Evolutionary conservation across 1,284 basidiomycete species (phyloP), one percentile per base, ranked within the genome.

Genomic region (Neolentinus lepideus): DNA sequence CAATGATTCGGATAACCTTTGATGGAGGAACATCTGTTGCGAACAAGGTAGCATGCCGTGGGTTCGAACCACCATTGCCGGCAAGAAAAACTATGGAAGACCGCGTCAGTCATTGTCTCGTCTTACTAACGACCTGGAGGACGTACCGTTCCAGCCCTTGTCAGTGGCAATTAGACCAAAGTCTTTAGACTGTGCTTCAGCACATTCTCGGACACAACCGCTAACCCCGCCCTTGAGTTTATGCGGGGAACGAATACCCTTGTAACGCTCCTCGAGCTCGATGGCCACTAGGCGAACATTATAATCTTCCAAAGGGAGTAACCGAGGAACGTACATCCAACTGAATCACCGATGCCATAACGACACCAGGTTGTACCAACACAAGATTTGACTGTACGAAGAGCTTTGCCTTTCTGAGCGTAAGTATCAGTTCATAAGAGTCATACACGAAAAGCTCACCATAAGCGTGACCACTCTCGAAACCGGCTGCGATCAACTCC

Each of bases 191-290:
- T 90, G 88, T 0, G 88, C 88, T 67, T 90, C 88, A 0, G 87
- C 87, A 60, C 87, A 90, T 64, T 89, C 87, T 19, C 87, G 76
- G 0, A 86, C 77, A 61, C 86, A 90, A 14, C 88, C 88, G 35
- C 80, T 83, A 1, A 91, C 85, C n/a, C 88, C 88, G 16, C 87
- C 87, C 68, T 90, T 90, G 67, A 87, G 70, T 69, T 90, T 91
- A 70, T 90, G 88, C 14, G 88, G 88, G 1, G 80, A 79, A 12
- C 82, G 78, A 24, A 91, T 76, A 31, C 86, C 85, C 59, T 83
- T 83, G 69, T 91, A 91, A 3, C 88, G 75, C 57, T 88, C 78
- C 68, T 92, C 89, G 1, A 92, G 77, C 61, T 81, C 75, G 43
- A 90, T 78, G 0, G 88, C 88, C 58, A 91, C 67, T 65, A 50